Evolutionary conservation across 371 early-diverging fungal genomes (phyloP).

Genomic region (Actinomortierella ambigua): DNA sequence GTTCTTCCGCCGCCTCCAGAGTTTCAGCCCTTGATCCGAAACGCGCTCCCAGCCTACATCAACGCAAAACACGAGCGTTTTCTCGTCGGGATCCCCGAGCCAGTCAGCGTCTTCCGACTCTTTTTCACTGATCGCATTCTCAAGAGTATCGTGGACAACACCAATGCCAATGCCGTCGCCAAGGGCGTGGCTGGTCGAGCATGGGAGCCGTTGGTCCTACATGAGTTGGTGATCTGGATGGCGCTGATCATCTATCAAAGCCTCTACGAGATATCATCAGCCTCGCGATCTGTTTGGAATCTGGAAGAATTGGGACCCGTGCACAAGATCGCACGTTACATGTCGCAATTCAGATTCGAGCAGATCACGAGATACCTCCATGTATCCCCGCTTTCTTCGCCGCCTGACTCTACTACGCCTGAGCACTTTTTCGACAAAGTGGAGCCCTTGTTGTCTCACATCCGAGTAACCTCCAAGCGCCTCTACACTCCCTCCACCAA

Average conservation of each 20-base stretch:
- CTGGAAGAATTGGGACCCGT: not conserved
- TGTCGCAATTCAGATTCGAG: not conserved
- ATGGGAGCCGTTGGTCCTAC: not conserved
- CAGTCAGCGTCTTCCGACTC: no score
- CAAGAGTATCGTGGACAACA: no score
- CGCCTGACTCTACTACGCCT: not conserved
- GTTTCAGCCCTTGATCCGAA: no score
- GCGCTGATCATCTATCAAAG: constrained; percentile 1
- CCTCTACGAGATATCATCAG: not conserved
- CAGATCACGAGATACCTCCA: constrained; percentile 21
- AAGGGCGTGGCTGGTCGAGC: not conserved
- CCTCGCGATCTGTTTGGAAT: not conserved
- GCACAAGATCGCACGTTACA: not conserved
- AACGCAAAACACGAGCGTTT: no score
- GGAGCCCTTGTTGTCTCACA: constrained; percentile 18
- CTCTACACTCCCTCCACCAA: constrained; percentile 20
- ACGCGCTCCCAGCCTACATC: no score
- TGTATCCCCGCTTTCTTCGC: constrained; percentile 4
- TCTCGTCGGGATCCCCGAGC: no score
- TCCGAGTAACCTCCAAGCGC: constrained; percentile 10
- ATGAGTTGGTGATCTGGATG: not conserved
- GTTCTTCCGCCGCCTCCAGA: no score
- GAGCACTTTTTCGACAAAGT: constrained; percentile 20
- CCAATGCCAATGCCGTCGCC: no score
- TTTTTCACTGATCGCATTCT: no score